Conservation (phyloP, 495 filamentous ascomycete genomes). For the Talaromyces nanjingensis region DNA sequence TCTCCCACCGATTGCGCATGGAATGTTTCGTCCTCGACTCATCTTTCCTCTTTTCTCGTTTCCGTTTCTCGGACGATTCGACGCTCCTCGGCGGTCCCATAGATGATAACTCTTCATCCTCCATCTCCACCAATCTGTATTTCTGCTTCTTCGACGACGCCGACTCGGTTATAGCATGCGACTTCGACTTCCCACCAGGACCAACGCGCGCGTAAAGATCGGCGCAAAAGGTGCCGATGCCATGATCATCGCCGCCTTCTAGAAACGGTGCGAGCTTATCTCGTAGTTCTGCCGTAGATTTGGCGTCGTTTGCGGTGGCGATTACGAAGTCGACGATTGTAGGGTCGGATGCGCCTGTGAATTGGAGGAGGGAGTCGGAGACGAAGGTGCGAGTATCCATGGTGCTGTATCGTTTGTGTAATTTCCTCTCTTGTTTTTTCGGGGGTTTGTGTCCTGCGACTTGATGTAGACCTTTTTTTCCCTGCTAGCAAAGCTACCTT, state of each 20-base stretch:
- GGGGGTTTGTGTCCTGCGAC: neutral
- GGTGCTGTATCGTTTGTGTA: constrained; percentile 4
- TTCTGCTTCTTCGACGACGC: constrained; percentile 46
- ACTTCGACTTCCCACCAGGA: constrained; percentile 16
- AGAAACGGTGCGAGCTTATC: constrained; percentile 49
- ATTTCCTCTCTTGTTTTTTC: neutral
- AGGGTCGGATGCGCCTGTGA: constrained; percentile 53
- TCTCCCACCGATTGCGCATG: constrained; percentile 6
- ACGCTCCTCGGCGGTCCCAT: constrained; percentile 37
- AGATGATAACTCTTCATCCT: constrained; percentile 35
- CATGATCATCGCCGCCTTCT: constrained; percentile 38
- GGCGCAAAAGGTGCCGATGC: constrained; percentile 43
- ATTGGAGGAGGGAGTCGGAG: constrained; percentile 40
- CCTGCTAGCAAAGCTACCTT: neutral
- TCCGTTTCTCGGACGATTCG: constrained; percentile 17
- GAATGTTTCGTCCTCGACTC: constrained; percentile 11
- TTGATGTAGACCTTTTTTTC: neutral
- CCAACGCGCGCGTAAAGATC: constrained; percentile 45
- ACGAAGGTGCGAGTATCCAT: constrained; percentile 41
- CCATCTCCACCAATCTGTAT: constrained; percentile 80
- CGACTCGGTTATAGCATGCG: constrained; percentile 14
- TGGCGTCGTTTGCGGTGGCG: constrained; percentile 49
- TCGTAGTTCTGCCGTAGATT: constrained; percentile 43
- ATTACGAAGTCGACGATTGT: constrained; percentile 58
- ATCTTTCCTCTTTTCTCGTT: constrained; percentile 29